phyloP scores from a whole-genome alignment of 2,329 filamentous ascomycete species.

The Massarina eburnea region DNA sequence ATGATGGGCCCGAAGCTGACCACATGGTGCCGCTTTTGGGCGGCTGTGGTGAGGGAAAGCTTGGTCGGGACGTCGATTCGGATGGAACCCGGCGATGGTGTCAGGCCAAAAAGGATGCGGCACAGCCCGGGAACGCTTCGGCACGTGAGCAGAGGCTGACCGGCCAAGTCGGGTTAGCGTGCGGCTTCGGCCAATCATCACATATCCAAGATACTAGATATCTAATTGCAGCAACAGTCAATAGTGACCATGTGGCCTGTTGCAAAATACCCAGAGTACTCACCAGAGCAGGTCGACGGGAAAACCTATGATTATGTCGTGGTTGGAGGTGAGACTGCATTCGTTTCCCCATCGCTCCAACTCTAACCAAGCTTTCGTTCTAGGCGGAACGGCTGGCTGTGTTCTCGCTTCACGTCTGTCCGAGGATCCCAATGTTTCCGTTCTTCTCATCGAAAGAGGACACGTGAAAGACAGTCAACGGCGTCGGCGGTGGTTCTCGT shows the following conservation, averaged over 20 bases:
- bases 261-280: conserved; percentile 12
- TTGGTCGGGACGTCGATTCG: too few species aligned
- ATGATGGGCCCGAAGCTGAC: too few species aligned
- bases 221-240: neutral
- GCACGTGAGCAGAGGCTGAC: too few species aligned
- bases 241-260: conserved; percentile 11
- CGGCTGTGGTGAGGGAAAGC: too few species aligned
- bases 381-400: conserved; percentile 14
- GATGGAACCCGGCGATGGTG: too few species aligned
- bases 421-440: conserved; percentile 11
- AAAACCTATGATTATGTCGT: conserved; percentile 14
- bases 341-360: neutral
- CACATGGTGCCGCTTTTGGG: too few species aligned
- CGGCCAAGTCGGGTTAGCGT: too few species aligned
- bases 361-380: conserved; percentile 8
- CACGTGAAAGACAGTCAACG: conserved; percentile 14
- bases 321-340: conserved; percentile 12
- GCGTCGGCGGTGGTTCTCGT: conserved; percentile 14
- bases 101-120: too few species aligned
- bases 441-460: conserved; percentile 16
- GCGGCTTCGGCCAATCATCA: too few species aligned
- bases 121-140: too few species aligned
- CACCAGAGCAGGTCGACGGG: conserved; percentile 8
- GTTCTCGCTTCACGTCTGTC: conserved; percentile 15
- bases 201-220: too few species aligned